Evolutionary conservation across 2,329 filamentous ascomycete species (phyloP), one percentile per base, ranked within the genome.

Genomic region (Gaeumannomyces tritici): DNA sequence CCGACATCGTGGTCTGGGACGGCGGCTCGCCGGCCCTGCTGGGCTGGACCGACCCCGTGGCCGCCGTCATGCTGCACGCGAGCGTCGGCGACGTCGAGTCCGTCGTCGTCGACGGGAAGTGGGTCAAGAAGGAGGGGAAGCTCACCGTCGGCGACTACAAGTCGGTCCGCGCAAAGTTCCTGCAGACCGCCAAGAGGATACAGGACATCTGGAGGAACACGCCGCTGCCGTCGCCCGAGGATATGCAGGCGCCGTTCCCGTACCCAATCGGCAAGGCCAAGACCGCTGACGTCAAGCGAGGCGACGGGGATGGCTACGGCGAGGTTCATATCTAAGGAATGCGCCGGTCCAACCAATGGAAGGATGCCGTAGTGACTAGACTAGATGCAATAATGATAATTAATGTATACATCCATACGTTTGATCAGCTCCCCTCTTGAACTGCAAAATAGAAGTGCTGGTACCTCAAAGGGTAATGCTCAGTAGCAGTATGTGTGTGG

Each of bases 41-140:
- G 0, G 83, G 83, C 3, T 85, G 81, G 80, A 71, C 65, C 7
- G 82, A 85, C 62, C 80, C 82, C 0, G 75, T 86, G 4, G 82
- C 82, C 0, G 83, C 83, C 0, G 73, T 86, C 1, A 77, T 86
- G 29, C 70, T 86, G 47, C 83, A 85, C 63, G 76, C 81, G 0
- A 80, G 75, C 61, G 76, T 82, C 4, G 81, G 78, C 0, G 81
- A 85, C 63, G 72, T 85, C 28, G 69, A 77, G 62, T 73, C 80
- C 60, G 82, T 84, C 0, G 63, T 82, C 12, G 76, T 84, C 0
- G 75, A 79, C 61, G 82, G 82, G 0, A 68, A 73, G 62, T 83
- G 79, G 59, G 68, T 71, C 57, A 85, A 84, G 72, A 70, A 73
- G 8, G 73, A 79, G 18, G 72, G 77, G 2, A 75, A 70, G 68